Conservation (phyloP, 2,329 filamentous ascomycete species). For the Exophiala aquamarina region DNA sequence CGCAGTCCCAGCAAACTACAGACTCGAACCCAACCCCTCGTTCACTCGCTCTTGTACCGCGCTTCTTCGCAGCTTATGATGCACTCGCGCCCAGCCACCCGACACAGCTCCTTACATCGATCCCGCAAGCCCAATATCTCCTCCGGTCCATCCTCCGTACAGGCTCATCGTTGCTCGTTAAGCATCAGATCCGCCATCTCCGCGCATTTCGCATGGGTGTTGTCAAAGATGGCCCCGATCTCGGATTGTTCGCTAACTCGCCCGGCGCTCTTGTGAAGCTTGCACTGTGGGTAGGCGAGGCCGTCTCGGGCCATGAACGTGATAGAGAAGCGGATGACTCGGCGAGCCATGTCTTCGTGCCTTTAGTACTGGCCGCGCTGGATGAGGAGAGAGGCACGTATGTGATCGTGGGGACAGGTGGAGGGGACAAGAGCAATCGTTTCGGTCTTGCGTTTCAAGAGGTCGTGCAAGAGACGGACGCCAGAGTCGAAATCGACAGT, state of each 20-base stretch:
- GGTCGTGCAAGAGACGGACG: conserved; percentile 86
- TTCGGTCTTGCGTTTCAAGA: conserved; percentile 97
- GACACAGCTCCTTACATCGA: conserved; percentile 65
- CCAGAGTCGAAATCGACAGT: conserved; percentile 86
- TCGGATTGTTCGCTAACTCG: conserved; percentile 79
- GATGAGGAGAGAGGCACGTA: conserved; percentile 87
- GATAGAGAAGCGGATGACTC: conserved; percentile 59
- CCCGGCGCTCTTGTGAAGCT: conserved; percentile 91
- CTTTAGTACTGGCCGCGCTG: conserved; percentile 84
- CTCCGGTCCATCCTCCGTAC: conserved; percentile 92
- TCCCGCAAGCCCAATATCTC: conserved; percentile 83
- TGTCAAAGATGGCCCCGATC: conserved; percentile 91
- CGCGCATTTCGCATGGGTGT: conserved; percentile 93
- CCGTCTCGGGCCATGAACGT: conserved; percentile 83
- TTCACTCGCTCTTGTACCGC: conserved; percentile 36
- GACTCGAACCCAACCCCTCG: conserved; percentile 22
- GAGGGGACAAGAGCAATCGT: conserved; percentile 60
- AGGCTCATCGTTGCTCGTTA: conserved; percentile 85
- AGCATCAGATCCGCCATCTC: conserved; percentile 89
- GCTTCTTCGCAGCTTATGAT: conserved; percentile 62
- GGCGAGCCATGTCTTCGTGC: conserved; percentile 35
- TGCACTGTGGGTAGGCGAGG: conserved; percentile 90
- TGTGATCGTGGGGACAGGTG: conserved; percentile 88
- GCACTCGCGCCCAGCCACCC: conserved; percentile 49
- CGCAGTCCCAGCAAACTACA: conserved; percentile 20